These are phyloP conservation scores for Solanum piurae DNA, from an alignment of 257 asterid species.

Conservation along the genomic window DNA sequence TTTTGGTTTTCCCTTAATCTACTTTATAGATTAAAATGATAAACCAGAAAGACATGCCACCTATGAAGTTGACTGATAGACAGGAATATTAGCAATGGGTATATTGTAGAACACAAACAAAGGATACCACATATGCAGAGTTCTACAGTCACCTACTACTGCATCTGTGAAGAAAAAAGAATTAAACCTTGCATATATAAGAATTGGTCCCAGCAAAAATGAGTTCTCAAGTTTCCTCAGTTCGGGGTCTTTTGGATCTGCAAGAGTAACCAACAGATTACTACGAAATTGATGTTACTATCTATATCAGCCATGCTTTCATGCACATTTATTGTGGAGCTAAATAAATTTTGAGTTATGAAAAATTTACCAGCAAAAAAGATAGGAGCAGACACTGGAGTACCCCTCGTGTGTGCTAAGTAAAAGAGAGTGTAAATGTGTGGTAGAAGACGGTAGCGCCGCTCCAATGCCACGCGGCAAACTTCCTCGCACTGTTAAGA, in stretches of 20 bases:
- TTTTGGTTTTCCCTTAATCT: background rate
- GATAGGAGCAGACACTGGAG: conserved; percentile 78
- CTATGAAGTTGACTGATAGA: background rate
- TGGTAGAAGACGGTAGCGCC: conserved; percentile 81
- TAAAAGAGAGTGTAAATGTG: conserved; percentile 91
- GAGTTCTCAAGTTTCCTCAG: conserved; percentile 73
- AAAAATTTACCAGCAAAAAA: conserved; percentile 63
- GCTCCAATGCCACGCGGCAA: conserved; percentile 81
- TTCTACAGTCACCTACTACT: background rate
- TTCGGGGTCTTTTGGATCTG: conserved; percentile 75
- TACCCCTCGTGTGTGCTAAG: conserved; percentile 70
- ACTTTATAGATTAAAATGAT: background rate
- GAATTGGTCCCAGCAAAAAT: conserved; percentile 88
- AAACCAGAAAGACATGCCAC: background rate
- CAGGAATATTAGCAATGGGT: background rate
- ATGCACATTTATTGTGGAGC: background rate
- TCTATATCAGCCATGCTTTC: background rate
- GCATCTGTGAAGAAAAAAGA: background rate
- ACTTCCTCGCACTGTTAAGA: conserved; percentile 78
- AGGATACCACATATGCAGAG: background rate
- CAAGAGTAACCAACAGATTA: conserved; percentile 5
- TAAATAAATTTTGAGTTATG: background rate
- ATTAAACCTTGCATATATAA: conserved; percentile 65
- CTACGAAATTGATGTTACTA: background rate
- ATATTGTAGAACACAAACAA: background rate